Conservation (phyloP, 768 basidiomycete species). For the Termitomyces sp. region DNA sequence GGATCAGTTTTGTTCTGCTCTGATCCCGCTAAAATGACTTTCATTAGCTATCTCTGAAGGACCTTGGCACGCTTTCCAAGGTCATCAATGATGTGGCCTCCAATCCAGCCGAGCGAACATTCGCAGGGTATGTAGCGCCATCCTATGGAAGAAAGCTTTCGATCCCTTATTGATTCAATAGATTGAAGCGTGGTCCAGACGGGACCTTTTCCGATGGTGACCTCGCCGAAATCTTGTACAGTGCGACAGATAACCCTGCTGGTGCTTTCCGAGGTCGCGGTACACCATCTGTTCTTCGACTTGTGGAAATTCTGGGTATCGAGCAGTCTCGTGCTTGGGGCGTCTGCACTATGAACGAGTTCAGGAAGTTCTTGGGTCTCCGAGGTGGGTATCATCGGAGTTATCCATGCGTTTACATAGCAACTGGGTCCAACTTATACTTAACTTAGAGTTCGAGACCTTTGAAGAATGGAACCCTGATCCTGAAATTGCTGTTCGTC, state of each 20-base stretch:
- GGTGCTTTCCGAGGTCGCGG: constrained; percentile 47
- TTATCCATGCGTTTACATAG: neutral
- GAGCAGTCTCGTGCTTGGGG: constrained; percentile 54
- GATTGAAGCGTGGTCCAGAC: constrained; percentile 41
- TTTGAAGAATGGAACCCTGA: constrained; percentile 59
- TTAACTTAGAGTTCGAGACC: constrained; percentile 31
- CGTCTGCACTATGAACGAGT: constrained; percentile 55
- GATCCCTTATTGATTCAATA: constrained; percentile 12
- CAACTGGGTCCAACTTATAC: neutral
- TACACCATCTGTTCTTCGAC: constrained; percentile 41
- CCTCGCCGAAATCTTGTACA: constrained; percentile 43
- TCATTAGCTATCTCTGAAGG: constrained; percentile 23
- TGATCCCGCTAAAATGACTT: neutral
- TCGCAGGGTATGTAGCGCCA: constrained; percentile 35
- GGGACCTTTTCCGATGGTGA: constrained; percentile 53
- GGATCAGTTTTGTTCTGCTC: neutral
- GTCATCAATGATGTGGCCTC: constrained; percentile 17
- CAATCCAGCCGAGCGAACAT: constrained; percentile 38
- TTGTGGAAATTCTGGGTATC: constrained; percentile 58
- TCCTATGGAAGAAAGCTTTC: neutral
- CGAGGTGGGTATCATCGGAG: constrained; percentile 28
- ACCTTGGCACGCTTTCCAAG: constrained; percentile 21
- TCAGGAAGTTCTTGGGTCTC: constrained; percentile 47
- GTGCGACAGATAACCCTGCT: constrained; percentile 43
- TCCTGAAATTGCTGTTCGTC: constrained; percentile 38